phyloP scores from a whole-genome alignment of 2,329 filamentous ascomycete species.

The Aspergillus neoniger region DNA sequence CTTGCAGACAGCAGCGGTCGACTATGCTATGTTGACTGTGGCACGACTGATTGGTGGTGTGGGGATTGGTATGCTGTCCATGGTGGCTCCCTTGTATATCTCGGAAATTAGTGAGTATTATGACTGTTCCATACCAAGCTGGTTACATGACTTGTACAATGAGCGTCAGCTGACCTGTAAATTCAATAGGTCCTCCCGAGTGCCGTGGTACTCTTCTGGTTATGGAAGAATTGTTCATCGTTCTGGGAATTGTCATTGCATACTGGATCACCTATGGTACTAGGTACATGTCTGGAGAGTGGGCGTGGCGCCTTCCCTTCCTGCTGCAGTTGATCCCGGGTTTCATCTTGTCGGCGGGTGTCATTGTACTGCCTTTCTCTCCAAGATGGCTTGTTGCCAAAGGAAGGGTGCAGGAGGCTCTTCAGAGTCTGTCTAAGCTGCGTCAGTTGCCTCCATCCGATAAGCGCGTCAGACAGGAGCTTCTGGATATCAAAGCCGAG shows the following conservation, averaged over 20 bases:
- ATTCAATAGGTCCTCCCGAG: conserved; percentile 43
- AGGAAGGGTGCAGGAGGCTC: conserved; percentile 51
- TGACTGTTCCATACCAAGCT: neutral
- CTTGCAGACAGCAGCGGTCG: conserved; percentile 53
- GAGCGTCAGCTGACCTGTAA: neutral
- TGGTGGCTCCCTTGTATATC: conserved; percentile 56
- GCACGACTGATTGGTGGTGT: conserved; percentile 54
- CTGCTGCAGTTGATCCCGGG: conserved; percentile 50
- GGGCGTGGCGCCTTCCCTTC: conserved; percentile 53
- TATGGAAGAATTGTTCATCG: conserved; percentile 46
- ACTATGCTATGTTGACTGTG: conserved; percentile 55
- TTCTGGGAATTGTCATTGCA: conserved; percentile 45
- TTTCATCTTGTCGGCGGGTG: conserved; percentile 39
- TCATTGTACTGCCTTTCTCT: conserved; percentile 55
- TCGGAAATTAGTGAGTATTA: conserved; percentile 48
- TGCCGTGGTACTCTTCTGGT: conserved; percentile 51
- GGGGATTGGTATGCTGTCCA: conserved; percentile 54
- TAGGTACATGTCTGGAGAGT: conserved; percentile 47
- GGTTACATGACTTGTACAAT: neutral
- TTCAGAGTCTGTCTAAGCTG: conserved; percentile 51
- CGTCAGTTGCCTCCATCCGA: conserved; percentile 54
- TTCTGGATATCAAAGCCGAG: conserved; percentile 54
- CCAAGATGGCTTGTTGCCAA: conserved; percentile 56
- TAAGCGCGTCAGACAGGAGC: conserved; percentile 54
- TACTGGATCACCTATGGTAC: conserved; percentile 49